phyloP scores from a whole-genome alignment of 2,329 filamentous ascomycete genomes.

The Huntiella omanensis region DNA sequence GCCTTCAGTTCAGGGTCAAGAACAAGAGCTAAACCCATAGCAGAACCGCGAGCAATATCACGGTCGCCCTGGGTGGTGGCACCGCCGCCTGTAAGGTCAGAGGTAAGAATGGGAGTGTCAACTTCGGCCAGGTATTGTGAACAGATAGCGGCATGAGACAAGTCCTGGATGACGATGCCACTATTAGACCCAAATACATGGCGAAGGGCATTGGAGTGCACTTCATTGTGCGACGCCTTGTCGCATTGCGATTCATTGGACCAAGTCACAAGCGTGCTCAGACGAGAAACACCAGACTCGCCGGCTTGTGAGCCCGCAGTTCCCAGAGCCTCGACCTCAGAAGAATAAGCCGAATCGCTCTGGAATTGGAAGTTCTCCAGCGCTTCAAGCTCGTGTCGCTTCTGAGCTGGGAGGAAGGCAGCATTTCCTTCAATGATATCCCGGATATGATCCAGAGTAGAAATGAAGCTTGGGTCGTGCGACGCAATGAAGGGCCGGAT shows the following conservation, averaged over 20 bases:
- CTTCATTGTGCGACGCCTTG: neutral
- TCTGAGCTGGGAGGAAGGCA: constrained; percentile 5
- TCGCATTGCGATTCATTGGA: constrained; percentile 5
- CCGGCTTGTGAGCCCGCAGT: neutral
- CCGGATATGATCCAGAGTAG: constrained; percentile 6
- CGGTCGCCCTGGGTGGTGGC: constrained; percentile 2
- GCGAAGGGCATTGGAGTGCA: constrained; percentile 2
- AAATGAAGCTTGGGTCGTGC: constrained; percentile 1
- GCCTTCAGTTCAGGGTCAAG: neutral
- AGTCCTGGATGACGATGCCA: constrained; percentile 1
- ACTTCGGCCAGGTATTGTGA: constrained; percentile 9
- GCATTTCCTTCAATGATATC: constrained; percentile 8
- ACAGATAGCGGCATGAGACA: constrained; percentile 8
- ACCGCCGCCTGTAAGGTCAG: neutral
- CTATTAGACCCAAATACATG: neutral
- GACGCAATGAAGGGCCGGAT: constrained; percentile 2
- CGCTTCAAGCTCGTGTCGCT: constrained; percentile 5
- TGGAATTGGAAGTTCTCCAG: constrained; percentile 9
- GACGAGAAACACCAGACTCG: too few species aligned
- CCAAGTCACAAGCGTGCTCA: constrained; percentile 1
- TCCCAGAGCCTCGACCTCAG: neutral
- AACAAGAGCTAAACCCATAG: constrained; percentile 3
- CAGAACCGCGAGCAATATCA: constrained; percentile 4
- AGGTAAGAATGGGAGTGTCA: neutral
- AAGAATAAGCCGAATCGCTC: constrained; percentile 4